Conservation (phyloP, 2,329 filamentous ascomycete species). For the Elsinoe arachidis region DNA sequence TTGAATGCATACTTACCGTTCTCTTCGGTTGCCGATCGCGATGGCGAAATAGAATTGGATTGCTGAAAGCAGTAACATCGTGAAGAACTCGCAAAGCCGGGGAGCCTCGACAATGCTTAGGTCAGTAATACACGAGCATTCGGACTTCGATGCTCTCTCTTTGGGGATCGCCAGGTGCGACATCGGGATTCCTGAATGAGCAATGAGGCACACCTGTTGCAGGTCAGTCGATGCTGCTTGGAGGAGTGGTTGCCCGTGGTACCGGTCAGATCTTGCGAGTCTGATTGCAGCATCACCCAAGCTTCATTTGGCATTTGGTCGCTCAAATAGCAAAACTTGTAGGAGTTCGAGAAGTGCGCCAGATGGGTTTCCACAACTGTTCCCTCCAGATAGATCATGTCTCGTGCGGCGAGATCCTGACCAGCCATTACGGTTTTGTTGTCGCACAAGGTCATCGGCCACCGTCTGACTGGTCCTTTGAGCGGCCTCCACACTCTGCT, state of each 20-base stretch:
- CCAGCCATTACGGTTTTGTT: background rate
- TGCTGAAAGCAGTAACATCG: too few relatives aligned
- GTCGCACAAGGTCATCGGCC: background rate
- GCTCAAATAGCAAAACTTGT: background rate
- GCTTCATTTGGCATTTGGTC: background rate
- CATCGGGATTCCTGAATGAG: background rate
- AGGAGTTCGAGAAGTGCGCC: background rate
- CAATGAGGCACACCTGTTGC: background rate
- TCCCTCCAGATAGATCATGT: background rate
- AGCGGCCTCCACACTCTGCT: background rate
- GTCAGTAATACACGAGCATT: background rate
- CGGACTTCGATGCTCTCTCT: background rate
- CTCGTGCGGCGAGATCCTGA: background rate
- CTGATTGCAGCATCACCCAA: background rate
- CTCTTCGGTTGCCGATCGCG: too few relatives aligned
- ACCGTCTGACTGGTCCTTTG: background rate
- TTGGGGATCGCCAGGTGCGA: background rate
- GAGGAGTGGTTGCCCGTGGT: too few relatives aligned
- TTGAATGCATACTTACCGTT: too few relatives aligned
- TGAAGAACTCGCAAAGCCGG: too few relatives aligned
- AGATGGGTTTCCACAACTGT: background rate
- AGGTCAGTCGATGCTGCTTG: background rate
- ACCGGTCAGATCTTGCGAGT: background rate
- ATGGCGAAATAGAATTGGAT: too few relatives aligned
- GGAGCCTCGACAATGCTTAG: too few relatives aligned